Percentiles rank a stretch among this genome's conserved stretches.
Conservation (phyloP, 106 monocot species). For the Triglochin maritima region DNA sequence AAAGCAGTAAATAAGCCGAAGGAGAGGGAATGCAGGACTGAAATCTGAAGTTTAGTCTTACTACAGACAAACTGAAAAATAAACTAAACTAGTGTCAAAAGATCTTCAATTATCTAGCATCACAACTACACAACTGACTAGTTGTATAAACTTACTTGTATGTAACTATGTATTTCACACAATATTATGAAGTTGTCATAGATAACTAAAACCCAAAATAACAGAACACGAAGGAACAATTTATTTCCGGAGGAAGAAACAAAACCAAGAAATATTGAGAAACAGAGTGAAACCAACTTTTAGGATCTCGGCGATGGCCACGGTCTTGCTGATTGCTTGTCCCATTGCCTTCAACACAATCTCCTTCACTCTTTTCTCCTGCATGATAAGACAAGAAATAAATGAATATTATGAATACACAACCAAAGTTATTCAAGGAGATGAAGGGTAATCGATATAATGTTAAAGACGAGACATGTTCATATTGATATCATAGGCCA, state of each 20-base stretch:
- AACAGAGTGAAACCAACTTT: constrained; percentile 32
- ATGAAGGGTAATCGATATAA: neutral
- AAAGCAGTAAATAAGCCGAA: neutral
- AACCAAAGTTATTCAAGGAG: too few relatives aligned
- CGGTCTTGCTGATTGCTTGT: constrained; percentile 90
- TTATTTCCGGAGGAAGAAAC: neutral
- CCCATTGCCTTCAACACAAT: constrained; percentile 97
- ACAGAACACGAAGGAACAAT: neutral
- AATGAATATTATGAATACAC: too few relatives aligned
- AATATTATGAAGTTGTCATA: too few relatives aligned
- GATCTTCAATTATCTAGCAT: too few relatives aligned
- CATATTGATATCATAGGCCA: too few relatives aligned
- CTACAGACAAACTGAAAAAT: neutral
- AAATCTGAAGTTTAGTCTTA: neutral
- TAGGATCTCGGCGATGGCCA: constrained; percentile 76
- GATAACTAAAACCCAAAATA: neutral
- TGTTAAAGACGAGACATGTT: too few relatives aligned
- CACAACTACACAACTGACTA: too few relatives aligned
- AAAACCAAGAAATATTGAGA: neutral
- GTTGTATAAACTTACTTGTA: too few relatives aligned
- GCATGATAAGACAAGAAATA: constrained; percentile 1
- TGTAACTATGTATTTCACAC: too few relatives aligned
- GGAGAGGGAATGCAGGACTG: neutral
- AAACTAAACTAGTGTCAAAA: neutral
- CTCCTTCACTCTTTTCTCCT: constrained; percentile 56